Percentiles rank a stretch among this genome's conserved stretches.
phyloP scores from a whole-genome alignment of 148 eudicot species.

The Amaranthus cruentus region DNA sequence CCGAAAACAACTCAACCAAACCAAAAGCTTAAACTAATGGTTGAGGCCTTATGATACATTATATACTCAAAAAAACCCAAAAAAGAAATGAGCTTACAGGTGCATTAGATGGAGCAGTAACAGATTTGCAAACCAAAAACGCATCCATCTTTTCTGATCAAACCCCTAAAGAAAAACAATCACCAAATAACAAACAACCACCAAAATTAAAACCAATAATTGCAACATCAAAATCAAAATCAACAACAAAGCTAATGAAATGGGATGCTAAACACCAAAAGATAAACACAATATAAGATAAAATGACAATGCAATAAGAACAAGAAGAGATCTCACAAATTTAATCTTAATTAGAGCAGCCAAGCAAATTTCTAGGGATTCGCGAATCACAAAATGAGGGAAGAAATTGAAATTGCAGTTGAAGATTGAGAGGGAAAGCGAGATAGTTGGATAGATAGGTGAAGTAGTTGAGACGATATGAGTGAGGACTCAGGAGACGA shows the following conservation, averaged over 20 bases:
- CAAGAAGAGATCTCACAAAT: background rate
- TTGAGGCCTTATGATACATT: background rate
- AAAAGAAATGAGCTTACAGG: constrained; percentile 18
- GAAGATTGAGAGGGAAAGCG: constrained; percentile 1
- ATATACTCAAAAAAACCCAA: background rate
- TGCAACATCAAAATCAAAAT: constrained; percentile 4
- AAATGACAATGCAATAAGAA: background rate
- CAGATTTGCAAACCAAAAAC: constrained; percentile 26
- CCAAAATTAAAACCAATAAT: background rate
- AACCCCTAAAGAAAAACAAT: background rate
- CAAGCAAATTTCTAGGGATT: no score
- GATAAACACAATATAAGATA: background rate
- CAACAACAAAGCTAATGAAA: background rate
- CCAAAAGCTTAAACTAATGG: background rate
- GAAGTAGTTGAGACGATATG: constrained; percentile 8
- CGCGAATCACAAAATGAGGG: no score
- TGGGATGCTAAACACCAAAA: background rate
- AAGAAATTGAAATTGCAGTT: background rate
- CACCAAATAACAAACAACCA: background rate
- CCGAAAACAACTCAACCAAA: background rate
- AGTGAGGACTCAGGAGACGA: background rate
- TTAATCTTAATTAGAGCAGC: background rate
- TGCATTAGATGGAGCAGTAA: constrained; percentile 18
- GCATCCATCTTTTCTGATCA: constrained; percentile 25
- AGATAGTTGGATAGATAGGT: background rate